Evolutionary conservation across 768 basidiomycete species (phyloP).

Genomic region (Tricholoma flavovirens): DNA sequence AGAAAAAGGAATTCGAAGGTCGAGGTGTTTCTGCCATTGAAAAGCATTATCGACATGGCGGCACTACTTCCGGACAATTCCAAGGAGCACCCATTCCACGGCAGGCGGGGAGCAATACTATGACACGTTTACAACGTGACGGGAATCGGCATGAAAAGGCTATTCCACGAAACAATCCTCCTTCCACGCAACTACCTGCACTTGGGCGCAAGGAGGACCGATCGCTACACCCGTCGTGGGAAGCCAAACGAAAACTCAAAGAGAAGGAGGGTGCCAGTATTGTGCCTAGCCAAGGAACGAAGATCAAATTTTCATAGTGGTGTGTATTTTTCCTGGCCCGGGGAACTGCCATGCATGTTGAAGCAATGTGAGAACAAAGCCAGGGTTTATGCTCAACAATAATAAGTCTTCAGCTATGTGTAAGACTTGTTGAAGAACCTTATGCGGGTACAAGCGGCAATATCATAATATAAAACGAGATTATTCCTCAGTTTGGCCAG

Average conservation of each 20-base stretch:
- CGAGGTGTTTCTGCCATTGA: background rate
- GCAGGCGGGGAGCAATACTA: slow-evolving; percentile 4
- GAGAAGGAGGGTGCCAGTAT: slow-evolving; percentile 60
- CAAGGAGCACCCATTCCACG: background rate
- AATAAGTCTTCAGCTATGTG: no score
- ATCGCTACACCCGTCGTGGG: slow-evolving; percentile 92
- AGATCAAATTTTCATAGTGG: slow-evolving; percentile 60
- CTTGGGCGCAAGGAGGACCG: slow-evolving; percentile 22
- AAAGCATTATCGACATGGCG: slow-evolving; percentile 2
- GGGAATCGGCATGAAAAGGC: slow-evolving; percentile 11
- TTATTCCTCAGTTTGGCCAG: no score
- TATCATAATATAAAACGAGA: background rate
- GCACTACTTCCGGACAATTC: background rate
- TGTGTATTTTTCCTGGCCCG: background rate
- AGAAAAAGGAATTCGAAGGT: slow-evolving; percentile 52
- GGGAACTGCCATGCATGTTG: background rate
- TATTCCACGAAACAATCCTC: background rate
- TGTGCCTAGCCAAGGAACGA: slow-evolving; percentile 71
- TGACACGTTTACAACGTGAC: slow-evolving; percentile 17
- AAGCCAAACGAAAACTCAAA: slow-evolving; percentile 81
- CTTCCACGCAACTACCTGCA: slow-evolving; percentile 3
- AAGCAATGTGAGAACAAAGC: background rate
- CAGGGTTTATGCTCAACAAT: no score
- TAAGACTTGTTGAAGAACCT: background rate
- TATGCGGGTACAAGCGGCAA: background rate